Base-by-base conservation (phyloP, 2,329 filamentous ascomycete genomes). In the Ustilaginoidea virens region DNA sequence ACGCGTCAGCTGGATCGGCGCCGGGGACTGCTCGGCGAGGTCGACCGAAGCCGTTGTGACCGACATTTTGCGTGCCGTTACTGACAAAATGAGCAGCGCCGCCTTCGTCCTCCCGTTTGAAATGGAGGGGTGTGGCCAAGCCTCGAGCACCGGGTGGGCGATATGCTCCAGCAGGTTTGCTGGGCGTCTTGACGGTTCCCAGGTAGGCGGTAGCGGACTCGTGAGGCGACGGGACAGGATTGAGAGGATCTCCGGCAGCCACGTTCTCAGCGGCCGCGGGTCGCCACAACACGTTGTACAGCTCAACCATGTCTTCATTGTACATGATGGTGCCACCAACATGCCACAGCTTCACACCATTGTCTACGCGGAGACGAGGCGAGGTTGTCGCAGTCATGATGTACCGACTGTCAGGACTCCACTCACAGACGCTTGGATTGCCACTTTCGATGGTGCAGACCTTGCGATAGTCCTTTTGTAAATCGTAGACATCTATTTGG, bases 331-430 rank as follows among this genome's bases (percentile, higher is more conserved):
- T 67, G 25, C 90, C 90, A 37, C 75, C 71, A 19, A 92, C 78
- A 52, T 98, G 87, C 81, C 86, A 98, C 43, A 98, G 70, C 51
- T 86, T 86, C 42, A 98, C 69, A 35, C 87, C 90, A 45, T 98
- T 98, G 60, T 98, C 90, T 24, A 98, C 90, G 41, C 90, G 80
- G 33, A 98, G 71, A 38, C 90, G 78, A 5, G 90, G 90, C 41
- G 85, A 94, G 10, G 87, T 96, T 13, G 87, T 98, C n/a, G 90
- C 90, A 23, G 90, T 96, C 62, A 98, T 69, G 49, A 98, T 86
- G 53, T 86, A 90, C 47, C 79, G 81, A 44, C 87, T 92, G 53
- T 98, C 90, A 5, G 90, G 85, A 46, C 85, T 92, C 90, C 90
- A 98, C 49, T 90, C 77, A 61, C 90, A 98, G 37, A 94, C 79